These are phyloP conservation scores for Plasmodium gonderi DNA, from an alignment of 169 alveolate genomes.

Conservation along the genomic window DNA sequence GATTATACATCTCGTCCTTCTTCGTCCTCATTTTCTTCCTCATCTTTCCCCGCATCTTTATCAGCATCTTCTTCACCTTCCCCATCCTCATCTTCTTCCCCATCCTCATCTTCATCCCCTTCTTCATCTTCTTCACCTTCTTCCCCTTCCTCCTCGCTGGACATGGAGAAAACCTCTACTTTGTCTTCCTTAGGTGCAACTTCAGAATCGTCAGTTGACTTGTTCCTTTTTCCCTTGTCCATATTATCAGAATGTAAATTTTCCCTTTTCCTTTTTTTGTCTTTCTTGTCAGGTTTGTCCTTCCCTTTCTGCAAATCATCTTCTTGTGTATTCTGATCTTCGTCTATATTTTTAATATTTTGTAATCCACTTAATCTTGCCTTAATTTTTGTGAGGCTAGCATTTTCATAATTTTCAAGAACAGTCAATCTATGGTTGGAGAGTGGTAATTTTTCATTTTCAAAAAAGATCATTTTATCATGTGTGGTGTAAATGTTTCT, in stretches of 20 bases:
- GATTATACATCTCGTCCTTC: too few relatives aligned
- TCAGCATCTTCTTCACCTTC: too few relatives aligned
- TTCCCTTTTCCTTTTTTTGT: constrained; percentile 10
- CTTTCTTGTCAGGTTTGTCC: not conserved
- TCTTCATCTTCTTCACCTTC: not conserved
- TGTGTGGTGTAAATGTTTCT: constrained; percentile 18
- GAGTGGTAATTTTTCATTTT: constrained; percentile 50
- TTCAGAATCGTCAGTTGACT: not conserved
- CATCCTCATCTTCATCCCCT: too few relatives aligned
- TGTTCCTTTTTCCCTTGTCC: not conserved
- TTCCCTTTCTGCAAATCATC: not conserved
- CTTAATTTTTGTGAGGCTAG: not conserved
- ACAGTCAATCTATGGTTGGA: constrained; percentile 6
- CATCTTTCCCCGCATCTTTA: too few relatives aligned
- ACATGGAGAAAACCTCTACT: constrained; percentile 37
- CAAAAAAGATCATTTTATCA: constrained; percentile 21
- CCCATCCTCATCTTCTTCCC: too few relatives aligned
- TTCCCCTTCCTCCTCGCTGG: constrained; percentile 34
- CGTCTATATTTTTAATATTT: not conserved
- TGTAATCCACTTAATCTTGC: constrained; percentile 44
- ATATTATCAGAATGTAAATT: not conserved
- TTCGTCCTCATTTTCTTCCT: too few relatives aligned
- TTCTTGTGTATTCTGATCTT: not conserved
- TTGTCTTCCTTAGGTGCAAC: constrained; percentile 6
- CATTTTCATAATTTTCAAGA: constrained; percentile 50